Evolutionary conservation across 768 basidiomycete genomes (phyloP).

Genomic region (Imleria badia): DNA sequence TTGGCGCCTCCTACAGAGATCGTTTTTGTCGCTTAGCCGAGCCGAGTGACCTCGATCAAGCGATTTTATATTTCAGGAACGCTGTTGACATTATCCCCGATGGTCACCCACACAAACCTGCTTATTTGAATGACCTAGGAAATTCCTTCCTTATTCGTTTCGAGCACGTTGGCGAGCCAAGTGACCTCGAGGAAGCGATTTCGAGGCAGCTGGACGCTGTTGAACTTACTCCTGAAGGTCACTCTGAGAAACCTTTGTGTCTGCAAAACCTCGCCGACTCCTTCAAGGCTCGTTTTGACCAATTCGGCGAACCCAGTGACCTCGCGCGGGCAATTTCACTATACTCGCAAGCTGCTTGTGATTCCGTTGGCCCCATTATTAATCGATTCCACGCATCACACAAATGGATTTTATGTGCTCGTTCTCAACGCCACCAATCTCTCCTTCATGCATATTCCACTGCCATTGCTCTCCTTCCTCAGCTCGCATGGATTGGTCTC

Average conservation of each 20-base stretch:
- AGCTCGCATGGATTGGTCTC: conserved; percentile 6
- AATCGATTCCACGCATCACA: conserved; percentile 7
- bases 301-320: neutral
- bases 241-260: neutral
- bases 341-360: conserved; percentile 5
- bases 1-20: too few species aligned
- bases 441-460: conserved; percentile 20
- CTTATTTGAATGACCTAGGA: neutral
- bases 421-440: neutral
- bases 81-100: neutral
- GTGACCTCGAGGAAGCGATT: conserved; percentile 1
- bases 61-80: neutral
- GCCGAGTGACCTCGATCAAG: neutral
- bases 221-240: neutral
- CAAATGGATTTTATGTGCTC: conserved; percentile 3
- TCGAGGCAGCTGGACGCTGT: neutral
- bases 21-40: neutral
- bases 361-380: neutral
- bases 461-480: conserved; percentile 24
- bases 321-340: neutral
- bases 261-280: neutral
- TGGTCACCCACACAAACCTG: neutral
- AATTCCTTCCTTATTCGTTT: neutral
- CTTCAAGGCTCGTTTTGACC: neutral
- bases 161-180: neutral